These are phyloP conservation scores for Kodamaea fukazawae DNA, from an alignment of 805 yeast species.

Conservation along the genomic window DNA sequence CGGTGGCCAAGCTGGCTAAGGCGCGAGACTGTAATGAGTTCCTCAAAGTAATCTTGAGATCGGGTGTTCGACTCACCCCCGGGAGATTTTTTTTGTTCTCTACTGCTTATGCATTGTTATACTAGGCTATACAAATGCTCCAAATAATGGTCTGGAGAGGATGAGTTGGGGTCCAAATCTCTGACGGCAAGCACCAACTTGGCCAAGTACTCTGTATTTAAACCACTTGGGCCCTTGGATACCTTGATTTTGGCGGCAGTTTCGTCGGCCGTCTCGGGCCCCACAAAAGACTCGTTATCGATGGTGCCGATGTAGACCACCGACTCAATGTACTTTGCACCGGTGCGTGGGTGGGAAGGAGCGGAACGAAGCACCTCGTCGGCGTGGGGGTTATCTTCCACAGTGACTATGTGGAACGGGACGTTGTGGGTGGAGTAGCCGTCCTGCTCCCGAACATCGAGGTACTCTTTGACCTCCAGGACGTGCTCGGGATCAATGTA, in stretches of 20 bases:
- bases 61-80: slow-evolving; percentile 52
- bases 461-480: slow-evolving; percentile 57
- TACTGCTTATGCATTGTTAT: not conserved
- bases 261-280: slow-evolving; percentile 61
- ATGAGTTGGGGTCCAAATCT: slow-evolving; percentile 14
- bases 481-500: slow-evolving; percentile 68
- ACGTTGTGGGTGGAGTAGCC: slow-evolving; percentile 76
- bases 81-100: slow-evolving; percentile 31
- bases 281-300: slow-evolving; percentile 77
- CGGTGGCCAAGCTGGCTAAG: slow-evolving; percentile 51
- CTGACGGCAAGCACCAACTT: slow-evolving; percentile 48
- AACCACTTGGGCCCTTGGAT: slow-evolving; percentile 78
- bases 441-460: slow-evolving; percentile 83
- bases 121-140: slow-evolving; percentile 22
- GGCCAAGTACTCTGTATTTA: slow-evolving; percentile 67
- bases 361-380: slow-evolving; percentile 12
- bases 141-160: slow-evolving; percentile 31
- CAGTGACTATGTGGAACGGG: slow-evolving; percentile 51
- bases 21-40: slow-evolving; percentile 42
- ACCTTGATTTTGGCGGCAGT: slow-evolving; percentile 61
- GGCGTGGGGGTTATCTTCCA: slow-evolving; percentile 4
- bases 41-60: slow-evolving; percentile 37
- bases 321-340: slow-evolving; percentile 49
- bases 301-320: slow-evolving; percentile 80
- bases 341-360: slow-evolving; percentile 24